These are phyloP conservation scores for Alternaria sp. DNA, from an alignment of 2,329 filamentous ascomycete genomes.

Conservation along the genomic window DNA sequence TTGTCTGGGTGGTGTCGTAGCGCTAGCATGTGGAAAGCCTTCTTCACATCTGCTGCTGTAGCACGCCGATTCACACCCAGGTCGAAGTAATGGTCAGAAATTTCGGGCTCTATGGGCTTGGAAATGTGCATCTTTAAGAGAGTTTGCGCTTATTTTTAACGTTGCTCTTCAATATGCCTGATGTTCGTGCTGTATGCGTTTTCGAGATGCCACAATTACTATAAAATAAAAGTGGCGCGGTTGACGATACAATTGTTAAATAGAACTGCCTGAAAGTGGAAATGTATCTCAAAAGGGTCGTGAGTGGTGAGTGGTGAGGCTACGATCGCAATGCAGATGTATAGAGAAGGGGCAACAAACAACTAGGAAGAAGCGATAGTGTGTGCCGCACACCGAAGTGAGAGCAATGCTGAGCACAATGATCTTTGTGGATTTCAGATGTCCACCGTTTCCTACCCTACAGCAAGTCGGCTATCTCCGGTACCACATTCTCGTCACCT, in stretches of 20 bases:
- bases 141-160: not conserved
- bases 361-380: not conserved
- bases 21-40: not conserved
- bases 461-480: constrained; percentile 52
- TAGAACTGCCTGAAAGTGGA: not conserved
- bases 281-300: not conserved
- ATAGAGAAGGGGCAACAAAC: not conserved
- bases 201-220: not conserved
- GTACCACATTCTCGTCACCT: constrained; percentile 66
- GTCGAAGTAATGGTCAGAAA: not conserved
- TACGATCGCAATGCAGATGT: not conserved
- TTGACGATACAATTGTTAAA: no score
- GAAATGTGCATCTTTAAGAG: not conserved
- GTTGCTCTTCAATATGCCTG: not conserved
- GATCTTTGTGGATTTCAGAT: no score
- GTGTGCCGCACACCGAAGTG: not conserved
- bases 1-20: not conserved
- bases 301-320: not conserved
- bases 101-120: not conserved
- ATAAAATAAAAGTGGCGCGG: no score
- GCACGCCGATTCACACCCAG: not conserved
- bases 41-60: not conserved
- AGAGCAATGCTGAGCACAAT: not conserved
- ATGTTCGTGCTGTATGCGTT: not conserved
- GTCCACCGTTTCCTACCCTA: no score